A percentile compares a stretch with the other conserved stretches of the same genome.
These are phyloP conservation scores for Aspergillus jensenii DNA, from an alignment of 2,329 filamentous ascomycete genomes.

Conservation along the genomic window DNA sequence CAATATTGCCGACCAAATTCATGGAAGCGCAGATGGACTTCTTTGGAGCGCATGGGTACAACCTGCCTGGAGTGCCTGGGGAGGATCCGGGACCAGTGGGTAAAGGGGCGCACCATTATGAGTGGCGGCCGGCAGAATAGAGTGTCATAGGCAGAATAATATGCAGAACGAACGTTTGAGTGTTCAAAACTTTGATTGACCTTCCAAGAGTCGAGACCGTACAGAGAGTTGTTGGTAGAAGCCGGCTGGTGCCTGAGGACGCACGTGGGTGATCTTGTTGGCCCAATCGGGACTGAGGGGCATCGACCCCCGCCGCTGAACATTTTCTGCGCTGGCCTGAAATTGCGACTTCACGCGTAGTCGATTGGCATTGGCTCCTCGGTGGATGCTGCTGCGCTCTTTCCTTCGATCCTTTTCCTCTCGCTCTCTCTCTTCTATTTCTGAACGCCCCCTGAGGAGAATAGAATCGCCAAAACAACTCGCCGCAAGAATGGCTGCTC, in stretches of 20 bases:
- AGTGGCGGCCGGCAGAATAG: constrained; percentile 53
- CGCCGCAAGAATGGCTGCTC: constrained; percentile 49
- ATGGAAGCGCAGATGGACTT: constrained; percentile 71
- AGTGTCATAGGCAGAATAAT: neutral
- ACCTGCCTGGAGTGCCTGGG: constrained; percentile 50
- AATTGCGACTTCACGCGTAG: constrained; percentile 1
- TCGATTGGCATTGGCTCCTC: neutral
- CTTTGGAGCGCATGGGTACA: constrained; percentile 68
- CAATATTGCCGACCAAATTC: constrained; percentile 64
- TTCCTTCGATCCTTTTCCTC: constrained; percentile 20
- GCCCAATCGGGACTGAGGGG: constrained; percentile 23
- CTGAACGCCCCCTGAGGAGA: constrained; percentile 25
- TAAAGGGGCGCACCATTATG: constrained; percentile 63
- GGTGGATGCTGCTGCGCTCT: constrained; percentile 9
- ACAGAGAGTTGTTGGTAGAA: neutral
- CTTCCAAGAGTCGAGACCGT: too few relatives aligned
- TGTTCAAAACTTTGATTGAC: too few relatives aligned
- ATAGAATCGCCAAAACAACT: constrained; percentile 36
- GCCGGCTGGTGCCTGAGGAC: constrained; percentile 18
- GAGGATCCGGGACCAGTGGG: constrained; percentile 53
- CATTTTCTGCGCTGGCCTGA: constrained; percentile 17
- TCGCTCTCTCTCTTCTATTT: constrained; percentile 24
- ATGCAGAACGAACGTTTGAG: too few relatives aligned
- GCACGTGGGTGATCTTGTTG: constrained; percentile 25
- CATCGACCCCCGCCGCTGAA: constrained; percentile 20